phyloP scores from a whole-genome alignment of 129 eudicot genomes.

The Chrysanthemum lavandulifolium region DNA sequence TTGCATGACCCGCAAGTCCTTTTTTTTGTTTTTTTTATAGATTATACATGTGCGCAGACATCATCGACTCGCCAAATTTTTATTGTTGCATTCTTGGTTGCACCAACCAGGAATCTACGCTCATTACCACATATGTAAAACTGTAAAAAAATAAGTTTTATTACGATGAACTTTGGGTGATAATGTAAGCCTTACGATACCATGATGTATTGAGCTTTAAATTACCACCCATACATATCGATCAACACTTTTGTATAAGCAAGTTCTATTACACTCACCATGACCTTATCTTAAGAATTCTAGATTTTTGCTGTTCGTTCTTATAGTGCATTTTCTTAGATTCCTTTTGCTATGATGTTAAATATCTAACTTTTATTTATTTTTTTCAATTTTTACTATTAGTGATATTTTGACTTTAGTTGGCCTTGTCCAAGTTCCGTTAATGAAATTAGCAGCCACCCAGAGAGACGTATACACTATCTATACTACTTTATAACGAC shows the following conservation, averaged over 20 bases:
- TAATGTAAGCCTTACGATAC: no score
- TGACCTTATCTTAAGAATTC: no score
- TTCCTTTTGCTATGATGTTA: neutral
- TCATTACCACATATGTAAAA: neutral
- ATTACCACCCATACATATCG: no score
- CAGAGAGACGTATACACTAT: constrained; percentile 7
- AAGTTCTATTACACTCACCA: no score
- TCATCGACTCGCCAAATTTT: constrained; percentile 29
- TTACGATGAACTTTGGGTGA: no score
- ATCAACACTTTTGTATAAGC: no score
- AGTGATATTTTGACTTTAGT: constrained; percentile 16
- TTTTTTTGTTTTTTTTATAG: neutral
- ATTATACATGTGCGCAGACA: constrained; percentile 40
- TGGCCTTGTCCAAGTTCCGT: constrained; percentile 23
- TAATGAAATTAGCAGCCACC: constrained; percentile 27
- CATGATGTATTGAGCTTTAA: no score
- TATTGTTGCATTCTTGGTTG: neutral
- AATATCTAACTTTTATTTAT: no score
- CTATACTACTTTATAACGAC: no score
- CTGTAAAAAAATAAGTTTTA: neutral
- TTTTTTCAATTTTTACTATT: neutral
- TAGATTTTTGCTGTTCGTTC: no score
- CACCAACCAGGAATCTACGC: neutral
- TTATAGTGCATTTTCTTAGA: no score
- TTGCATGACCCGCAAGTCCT: constrained; percentile 50